Evolutionary conservation across 495 filamentous ascomycete species (phyloP), one percentile per base, ranked within the genome.

Genomic region (Schizothecium vesticola): DNA sequence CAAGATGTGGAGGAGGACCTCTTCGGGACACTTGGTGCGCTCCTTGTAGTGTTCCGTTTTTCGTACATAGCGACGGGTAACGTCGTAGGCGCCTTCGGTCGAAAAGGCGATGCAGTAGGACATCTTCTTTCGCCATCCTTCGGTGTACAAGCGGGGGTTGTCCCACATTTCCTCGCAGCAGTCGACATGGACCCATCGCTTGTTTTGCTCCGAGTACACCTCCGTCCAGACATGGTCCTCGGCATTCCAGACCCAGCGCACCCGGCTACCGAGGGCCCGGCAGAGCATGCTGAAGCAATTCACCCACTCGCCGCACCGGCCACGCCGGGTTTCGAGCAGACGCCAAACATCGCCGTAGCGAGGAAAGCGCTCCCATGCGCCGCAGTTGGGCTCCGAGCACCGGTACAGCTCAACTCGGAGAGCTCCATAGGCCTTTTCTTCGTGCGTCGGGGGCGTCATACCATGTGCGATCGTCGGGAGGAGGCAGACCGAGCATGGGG

Each of bases 261-360:
- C 95, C 58, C 96, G 87, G 43, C 88, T 90, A 33, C 94, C 94
- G 29, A 98, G 86, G 8, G 95, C 95, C 57, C 95, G 87, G 80
- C 95, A 98, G 23, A 99, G 85, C 95, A 99, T 99, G 78, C 90
- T 93, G 80, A 99, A 99, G 81, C 94, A 97, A 78, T 97, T 97
- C 64, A 91, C 94, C 94, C 96, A 99, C 81, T 99, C 95, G 61
- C 95, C 96, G 65, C 87, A 90, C 67, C 95, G 88, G 26, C 95
- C 95, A 69, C 90, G 87, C 66, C 91, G 82, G 59, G 92, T 93
- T 77, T 96, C 90, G 59, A 99, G 80, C 65, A 98, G 80, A 63
- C 92, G 89, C 91, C 96, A 99, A 21, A 97, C 95, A 76, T 99
- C 96, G 61, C 91, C 93, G 78, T 97, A 99, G 29, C 95, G 89